phyloP scores from a whole-genome alignment of 106 monocot genomes.

The Dendrobium catenatum region DNA sequence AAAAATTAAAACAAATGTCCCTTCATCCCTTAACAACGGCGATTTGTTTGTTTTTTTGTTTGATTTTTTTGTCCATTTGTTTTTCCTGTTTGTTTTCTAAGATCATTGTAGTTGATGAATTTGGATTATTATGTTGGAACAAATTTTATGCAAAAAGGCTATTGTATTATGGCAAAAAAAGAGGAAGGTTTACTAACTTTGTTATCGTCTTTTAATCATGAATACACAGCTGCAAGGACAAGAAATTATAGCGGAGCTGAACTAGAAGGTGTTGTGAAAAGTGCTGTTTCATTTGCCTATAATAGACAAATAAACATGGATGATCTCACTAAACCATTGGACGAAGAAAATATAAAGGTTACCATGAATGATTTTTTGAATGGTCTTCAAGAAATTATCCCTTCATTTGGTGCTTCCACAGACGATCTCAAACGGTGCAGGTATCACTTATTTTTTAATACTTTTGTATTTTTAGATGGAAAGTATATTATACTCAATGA shows the following conservation, averaged over 20 bases:
- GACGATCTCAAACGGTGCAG: slow-evolving; percentile 92
- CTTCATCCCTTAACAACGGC: no score
- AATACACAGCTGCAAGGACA: slow-evolving; percentile 74
- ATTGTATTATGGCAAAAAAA: not conserved
- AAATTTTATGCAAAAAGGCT: not conserved
- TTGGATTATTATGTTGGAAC: not conserved
- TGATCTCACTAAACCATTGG: slow-evolving; percentile 89
- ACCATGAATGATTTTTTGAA: slow-evolving; percentile 93
- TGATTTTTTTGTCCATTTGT: not conserved
- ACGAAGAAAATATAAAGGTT: slow-evolving; percentile 91
- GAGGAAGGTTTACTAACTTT: not conserved
- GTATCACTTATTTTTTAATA: slow-evolving; percentile 18
- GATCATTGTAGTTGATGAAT: not conserved
- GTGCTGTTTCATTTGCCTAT: slow-evolving; percentile 91
- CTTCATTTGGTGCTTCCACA: slow-evolving; percentile 95
- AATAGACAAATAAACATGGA: slow-evolving; percentile 92
- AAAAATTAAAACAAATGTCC: not conserved
- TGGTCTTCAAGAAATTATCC: slow-evolving; percentile 76
- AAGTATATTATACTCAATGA: not conserved
- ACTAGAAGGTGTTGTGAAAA: slow-evolving; percentile 96
- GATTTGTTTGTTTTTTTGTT: not conserved
- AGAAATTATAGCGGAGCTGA: slow-evolving; percentile 99
- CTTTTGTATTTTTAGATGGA: not conserved
- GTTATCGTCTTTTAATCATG: not conserved
- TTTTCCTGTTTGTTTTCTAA: not conserved